Evolutionary conservation across 805 yeast genomes (phyloP), one percentile per base, ranked within the genome.

Genomic region (Suhomyces prunicola): DNA sequence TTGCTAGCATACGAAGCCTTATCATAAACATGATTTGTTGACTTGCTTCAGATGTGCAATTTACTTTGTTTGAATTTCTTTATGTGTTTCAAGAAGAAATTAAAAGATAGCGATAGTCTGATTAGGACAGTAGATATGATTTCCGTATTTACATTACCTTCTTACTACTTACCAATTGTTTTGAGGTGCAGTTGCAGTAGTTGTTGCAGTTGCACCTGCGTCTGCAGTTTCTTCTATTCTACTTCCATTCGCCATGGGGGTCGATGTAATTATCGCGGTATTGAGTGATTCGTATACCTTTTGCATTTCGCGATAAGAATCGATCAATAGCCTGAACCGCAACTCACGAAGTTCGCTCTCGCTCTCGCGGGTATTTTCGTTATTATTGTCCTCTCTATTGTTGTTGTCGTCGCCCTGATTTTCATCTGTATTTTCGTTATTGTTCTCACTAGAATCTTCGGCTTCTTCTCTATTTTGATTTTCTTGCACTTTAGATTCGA

Each of bases 281-380:
- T 52, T 54, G 46, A 56, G 48, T 5, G 46, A 41, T 8, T n/a
- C 36, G 17, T 50, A 52, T 29, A 45, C 22, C n/a, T 52, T 40
- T 23, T 56, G 44, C 13, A 54, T 44, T 7, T 33, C 26, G 24
- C 47, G 40, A 45, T 54, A 44, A 33, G 51, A 47, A 23, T 45
- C 56, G 13, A 53, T 39, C 51, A 52, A 46, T 23, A 48, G 33
- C 40, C 51, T 47, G 36, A 52, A 54, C 19, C 50, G 54, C 6
- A 39, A 39, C 17, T 39, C 42, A 19, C 9, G 10, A 3, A 39
- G 31, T 42, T 42, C 46, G 17, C 31, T 13, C 31, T 42, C 46
- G 23, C 24, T 39, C 17, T 39, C 24, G 42, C 24, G 22, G 13
- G 24, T 19, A 17, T n/a, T 39, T 12, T 39, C 42, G 24, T 39